phyloP scores from a whole-genome alignment of 2,329 filamentous ascomycete genomes.

The Meredithiella fracta region DNA sequence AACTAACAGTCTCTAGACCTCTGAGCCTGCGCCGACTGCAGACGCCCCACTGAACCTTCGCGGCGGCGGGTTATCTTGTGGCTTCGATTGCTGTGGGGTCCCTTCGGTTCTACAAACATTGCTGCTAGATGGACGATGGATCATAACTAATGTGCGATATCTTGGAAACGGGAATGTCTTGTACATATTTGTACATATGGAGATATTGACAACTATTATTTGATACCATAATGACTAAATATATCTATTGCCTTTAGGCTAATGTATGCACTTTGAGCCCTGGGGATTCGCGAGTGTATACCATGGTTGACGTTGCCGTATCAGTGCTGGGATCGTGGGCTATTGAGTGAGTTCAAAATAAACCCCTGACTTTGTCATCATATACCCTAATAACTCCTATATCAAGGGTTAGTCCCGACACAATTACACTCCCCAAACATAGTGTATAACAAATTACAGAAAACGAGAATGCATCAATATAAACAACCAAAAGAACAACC shows the following conservation, averaged over 20 bases:
- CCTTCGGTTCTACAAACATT: conserved; percentile 20
- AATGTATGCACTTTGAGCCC: too few relatives aligned
- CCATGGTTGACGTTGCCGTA: too few relatives aligned
- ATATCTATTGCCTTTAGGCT: too few relatives aligned
- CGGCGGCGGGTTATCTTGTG: conserved; percentile 19
- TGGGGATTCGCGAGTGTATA: too few relatives aligned
- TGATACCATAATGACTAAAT: too few relatives aligned
- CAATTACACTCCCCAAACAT: not conserved
- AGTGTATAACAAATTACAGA: not conserved
- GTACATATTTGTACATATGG: not conserved
- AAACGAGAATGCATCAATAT: not conserved
- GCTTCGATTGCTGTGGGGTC: conserved; percentile 20
- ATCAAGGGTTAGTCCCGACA: too few relatives aligned
- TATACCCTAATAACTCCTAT: too few relatives aligned
- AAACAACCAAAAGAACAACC: not conserved
- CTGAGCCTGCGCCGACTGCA: not conserved
- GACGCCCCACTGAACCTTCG: conserved; percentile 16
- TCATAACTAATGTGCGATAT: not conserved
- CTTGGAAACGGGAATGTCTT: not conserved
- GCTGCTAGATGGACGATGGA: conserved; percentile 16
- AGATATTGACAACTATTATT: not conserved
- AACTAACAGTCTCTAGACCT: too few relatives aligned
- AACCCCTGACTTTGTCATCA: too few relatives aligned
- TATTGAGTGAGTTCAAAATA: too few relatives aligned
- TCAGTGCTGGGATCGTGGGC: too few relatives aligned